Conservation (phyloP, 805 yeast species). For the Metschnikowia drakensbergensis region DNA sequence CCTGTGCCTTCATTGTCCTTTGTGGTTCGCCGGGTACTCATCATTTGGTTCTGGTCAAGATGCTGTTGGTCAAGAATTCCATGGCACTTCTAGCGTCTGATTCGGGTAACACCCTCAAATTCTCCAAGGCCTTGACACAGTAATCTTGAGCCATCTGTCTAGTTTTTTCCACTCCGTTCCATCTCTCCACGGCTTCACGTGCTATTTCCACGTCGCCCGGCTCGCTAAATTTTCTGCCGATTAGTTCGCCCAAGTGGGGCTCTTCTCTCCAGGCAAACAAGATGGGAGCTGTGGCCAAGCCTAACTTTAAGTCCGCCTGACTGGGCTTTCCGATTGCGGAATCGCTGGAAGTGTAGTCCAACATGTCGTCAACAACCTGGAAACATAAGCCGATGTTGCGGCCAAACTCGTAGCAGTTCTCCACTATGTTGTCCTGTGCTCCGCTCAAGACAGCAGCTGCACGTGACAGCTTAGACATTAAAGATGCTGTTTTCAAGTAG, state of each 20-base stretch:
- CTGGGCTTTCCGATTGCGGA: slow-evolving; percentile 89
- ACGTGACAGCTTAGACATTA: slow-evolving; percentile 89
- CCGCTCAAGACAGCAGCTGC: slow-evolving; percentile 93
- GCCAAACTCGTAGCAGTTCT: slow-evolving; percentile 86
- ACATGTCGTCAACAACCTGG: slow-evolving; percentile 93
- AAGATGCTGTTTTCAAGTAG: slow-evolving; percentile 88
- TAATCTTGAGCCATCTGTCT: slow-evolving; percentile 72
- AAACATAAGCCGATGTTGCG: slow-evolving; percentile 91
- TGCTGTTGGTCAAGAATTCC: slow-evolving; percentile 76
- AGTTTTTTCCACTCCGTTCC: slow-evolving; percentile 75
- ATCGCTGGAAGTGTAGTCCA: slow-evolving; percentile 89
- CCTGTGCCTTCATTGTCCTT: background rate
- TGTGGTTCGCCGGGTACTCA: background rate
- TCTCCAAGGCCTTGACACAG: slow-evolving; percentile 68
- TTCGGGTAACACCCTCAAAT: slow-evolving; percentile 74
- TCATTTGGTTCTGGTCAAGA: slow-evolving; percentile 75
- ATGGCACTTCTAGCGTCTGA: slow-evolving; percentile 87
- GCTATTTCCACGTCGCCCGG: slow-evolving; percentile 87
- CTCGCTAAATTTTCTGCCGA: slow-evolving; percentile 73
- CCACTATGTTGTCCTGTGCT: slow-evolving; percentile 68
- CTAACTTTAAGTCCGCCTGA: slow-evolving; percentile 90
- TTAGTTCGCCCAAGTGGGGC: slow-evolving; percentile 80
- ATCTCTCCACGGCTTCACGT: slow-evolving; percentile 62
- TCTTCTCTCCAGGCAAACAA: slow-evolving; percentile 88
- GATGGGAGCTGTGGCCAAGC: slow-evolving; percentile 96